These are phyloP conservation scores for Penicillium atrosanguineum DNA, from an alignment of 495 filamentous ascomycete species.

Conservation along the genomic window DNA sequence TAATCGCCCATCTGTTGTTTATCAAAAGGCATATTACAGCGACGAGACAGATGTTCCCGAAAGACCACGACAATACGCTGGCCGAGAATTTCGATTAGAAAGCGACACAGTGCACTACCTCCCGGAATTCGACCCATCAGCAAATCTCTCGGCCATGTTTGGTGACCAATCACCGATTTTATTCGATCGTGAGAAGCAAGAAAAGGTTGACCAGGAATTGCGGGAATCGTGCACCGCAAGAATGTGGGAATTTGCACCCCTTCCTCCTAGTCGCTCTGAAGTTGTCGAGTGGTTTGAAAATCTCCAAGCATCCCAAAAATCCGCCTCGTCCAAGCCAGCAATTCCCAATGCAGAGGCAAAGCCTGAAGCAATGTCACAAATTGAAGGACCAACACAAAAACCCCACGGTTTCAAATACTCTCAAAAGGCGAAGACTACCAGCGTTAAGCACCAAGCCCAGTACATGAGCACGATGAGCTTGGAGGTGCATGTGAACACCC, in stretches of 20 bases:
- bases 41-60: conserved; percentile 84
- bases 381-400: conserved; percentile 87
- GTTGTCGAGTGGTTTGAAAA: conserved; percentile 66
- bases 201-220: conserved; percentile 46
- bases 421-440: conserved; percentile 70
- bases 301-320: conserved; percentile 18
- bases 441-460: conserved; percentile 79
- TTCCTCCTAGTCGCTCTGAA: conserved; percentile 69
- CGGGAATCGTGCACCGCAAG: conserved; percentile 32
- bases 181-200: conserved; percentile 50
- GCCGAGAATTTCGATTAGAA: conserved; percentile 77
- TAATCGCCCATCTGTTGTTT: conserved; percentile 58
- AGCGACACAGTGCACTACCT: conserved; percentile 74
- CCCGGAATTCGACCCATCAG: conserved; percentile 72
- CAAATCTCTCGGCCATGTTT: conserved; percentile 51
- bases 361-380: conserved; percentile 65
- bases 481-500: conserved; percentile 91
- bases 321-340: conserved; percentile 2
- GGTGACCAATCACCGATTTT: conserved; percentile 48
- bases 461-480: conserved; percentile 97
- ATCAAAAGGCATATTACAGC: conserved; percentile 85
- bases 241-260: conserved; percentile 44
- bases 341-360: conserved; percentile 14
- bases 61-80: conserved; percentile 77
- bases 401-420: conserved; percentile 84